A percentile compares a stretch with the other conserved stretches of the same genome.
These are phyloP conservation scores for Fusarium chaquense DNA, from an alignment of 2,329 filamentous ascomycete genomes.

Conservation along the genomic window DNA sequence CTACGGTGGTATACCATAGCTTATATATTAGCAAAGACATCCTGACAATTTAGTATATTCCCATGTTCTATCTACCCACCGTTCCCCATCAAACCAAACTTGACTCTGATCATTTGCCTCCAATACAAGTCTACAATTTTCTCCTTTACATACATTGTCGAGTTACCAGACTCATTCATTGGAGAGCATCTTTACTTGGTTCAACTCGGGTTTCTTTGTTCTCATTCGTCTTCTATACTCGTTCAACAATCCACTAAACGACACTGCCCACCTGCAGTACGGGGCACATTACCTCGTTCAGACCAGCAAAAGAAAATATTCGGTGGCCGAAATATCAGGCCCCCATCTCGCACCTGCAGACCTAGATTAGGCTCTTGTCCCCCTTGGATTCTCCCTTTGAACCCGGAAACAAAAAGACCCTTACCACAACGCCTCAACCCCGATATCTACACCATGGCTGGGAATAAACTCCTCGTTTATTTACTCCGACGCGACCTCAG, in stretches of 20 bases:
- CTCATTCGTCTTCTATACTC: not conserved
- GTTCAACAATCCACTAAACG: slow-evolving; percentile 14
- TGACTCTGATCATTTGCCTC: not conserved
- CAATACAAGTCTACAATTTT: not conserved
- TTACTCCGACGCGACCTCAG: slow-evolving; percentile 79
- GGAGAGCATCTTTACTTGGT: not conserved
- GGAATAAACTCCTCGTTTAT: slow-evolving; percentile 72
- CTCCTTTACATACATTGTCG: not conserved
- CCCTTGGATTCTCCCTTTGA: not conserved
- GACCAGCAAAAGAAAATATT: slow-evolving; percentile 1
- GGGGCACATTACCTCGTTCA: slow-evolving; percentile 3
- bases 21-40: slow-evolving; percentile 1
- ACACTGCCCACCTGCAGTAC: slow-evolving; percentile 7
- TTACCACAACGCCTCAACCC: not conserved
- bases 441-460: slow-evolving; percentile 48
- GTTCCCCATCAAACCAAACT: slow-evolving; percentile 13
- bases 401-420: not conserved
- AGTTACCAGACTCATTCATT: slow-evolving; percentile 25
- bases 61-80: slow-evolving; percentile 23
- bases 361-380: slow-evolving; percentile 16
- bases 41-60: not conserved
- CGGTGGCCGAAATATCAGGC: slow-evolving; percentile 10
- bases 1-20: not conserved
- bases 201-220: not conserved
- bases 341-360: slow-evolving; percentile 18